A percentile compares a stretch with the other conserved stretches of the same genome.
These are phyloP conservation scores for Pleurozium schreberi DNA, from an alignment of 225 moss, liverwort and hornwort species.

Conservation along the genomic window DNA sequence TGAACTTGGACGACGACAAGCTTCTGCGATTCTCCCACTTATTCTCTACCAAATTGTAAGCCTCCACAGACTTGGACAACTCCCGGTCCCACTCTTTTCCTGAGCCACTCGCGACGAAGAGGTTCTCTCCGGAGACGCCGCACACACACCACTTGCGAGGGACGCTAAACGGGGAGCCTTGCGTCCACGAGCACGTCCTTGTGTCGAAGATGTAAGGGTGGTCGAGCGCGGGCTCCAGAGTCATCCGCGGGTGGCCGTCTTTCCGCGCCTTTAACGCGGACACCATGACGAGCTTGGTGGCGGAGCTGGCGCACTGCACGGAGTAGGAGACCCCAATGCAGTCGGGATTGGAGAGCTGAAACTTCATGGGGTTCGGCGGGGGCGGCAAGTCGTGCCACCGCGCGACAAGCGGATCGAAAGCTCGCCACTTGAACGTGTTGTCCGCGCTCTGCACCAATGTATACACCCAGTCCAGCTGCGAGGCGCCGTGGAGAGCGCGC, in stretches of 20 bases:
- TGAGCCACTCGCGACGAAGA: conserved; percentile 71
- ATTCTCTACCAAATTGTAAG: conserved; percentile 30
- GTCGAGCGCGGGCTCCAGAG: conserved; percentile 61
- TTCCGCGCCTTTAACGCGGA: conserved; percentile 43
- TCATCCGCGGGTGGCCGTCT: conserved; percentile 30
- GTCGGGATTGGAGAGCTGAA: conserved; percentile 57
- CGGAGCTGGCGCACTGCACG: conserved; percentile 62
- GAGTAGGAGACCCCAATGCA: conserved; percentile 57
- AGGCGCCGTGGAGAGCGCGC: not conserved
- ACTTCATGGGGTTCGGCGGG: conserved; percentile 54
- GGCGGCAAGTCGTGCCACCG: conserved; percentile 53
- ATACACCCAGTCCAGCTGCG: conserved; percentile 54
- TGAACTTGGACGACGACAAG: conserved; percentile 66
- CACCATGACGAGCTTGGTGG: conserved; percentile 58
- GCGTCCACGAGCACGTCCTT: conserved; percentile 29
- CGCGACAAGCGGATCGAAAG: conserved; percentile 34
- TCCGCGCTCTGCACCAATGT: conserved; percentile 35
- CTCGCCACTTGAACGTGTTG: conserved; percentile 45
- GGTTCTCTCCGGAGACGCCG: conserved; percentile 41
- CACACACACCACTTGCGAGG: conserved; percentile 87
- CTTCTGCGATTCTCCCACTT: conserved; percentile 31
- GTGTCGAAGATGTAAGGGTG: conserved; percentile 67
- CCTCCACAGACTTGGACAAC: conserved; percentile 46
- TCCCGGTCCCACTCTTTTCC: conserved; percentile 57
- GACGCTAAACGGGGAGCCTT: conserved; percentile 35